Conservation (phyloP, 2,329 filamentous ascomycete species). For the Myriosclerotinia curreyana region DNA sequence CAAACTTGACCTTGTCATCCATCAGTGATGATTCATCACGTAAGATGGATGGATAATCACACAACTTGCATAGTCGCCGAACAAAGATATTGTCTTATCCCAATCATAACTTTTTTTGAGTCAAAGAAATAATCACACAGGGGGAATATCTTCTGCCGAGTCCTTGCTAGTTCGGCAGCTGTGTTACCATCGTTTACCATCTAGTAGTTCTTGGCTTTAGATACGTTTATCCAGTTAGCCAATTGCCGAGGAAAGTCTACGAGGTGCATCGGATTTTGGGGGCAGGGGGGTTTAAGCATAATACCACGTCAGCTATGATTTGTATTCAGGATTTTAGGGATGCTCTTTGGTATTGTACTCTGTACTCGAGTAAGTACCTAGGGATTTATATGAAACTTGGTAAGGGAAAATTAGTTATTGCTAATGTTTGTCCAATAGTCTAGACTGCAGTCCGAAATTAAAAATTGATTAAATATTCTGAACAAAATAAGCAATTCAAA, state of each 20-base stretch:
- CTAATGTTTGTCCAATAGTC: no score
- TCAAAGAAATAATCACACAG: background rate
- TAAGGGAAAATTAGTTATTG: no score
- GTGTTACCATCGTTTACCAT: background rate
- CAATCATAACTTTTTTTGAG: background rate
- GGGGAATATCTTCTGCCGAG: background rate
- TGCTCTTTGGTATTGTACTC: no score
- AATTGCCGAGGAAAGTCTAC: background rate
- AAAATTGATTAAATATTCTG: no score
- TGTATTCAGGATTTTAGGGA: background rate
- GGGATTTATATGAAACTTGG: no score
- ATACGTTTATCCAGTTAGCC: background rate
- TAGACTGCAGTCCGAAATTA: no score
- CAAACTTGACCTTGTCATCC: background rate
- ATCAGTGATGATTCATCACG: background rate
- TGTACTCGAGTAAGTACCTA: no score
- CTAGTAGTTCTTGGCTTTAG: background rate
- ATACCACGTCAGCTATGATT: background rate
- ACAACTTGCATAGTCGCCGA: background rate
- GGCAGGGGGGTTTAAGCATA: background rate
- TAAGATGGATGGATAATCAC: background rate
- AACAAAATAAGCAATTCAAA: no score
- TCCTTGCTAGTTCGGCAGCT: background rate
- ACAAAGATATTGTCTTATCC: background rate
- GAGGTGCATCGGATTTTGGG: background rate